Conservation (phyloP, 1,139 yeast species). For the Hyphopichia burtonii region DNA sequence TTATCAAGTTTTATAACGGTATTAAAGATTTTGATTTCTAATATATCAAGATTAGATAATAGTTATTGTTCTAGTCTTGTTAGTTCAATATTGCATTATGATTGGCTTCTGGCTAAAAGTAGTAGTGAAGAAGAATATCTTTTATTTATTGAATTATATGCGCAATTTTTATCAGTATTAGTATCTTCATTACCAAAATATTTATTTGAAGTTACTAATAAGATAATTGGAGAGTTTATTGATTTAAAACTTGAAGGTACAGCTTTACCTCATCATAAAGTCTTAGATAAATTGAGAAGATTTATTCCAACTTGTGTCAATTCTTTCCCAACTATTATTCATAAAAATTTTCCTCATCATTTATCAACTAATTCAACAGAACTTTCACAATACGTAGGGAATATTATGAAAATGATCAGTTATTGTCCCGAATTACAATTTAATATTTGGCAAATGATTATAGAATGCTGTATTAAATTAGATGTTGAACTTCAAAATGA, state of each 20-base stretch:
- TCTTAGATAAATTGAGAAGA: slow-evolving; percentile 60
- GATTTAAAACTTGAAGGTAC: slow-evolving; percentile 12
- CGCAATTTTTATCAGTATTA: slow-evolving; percentile 72
- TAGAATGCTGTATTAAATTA: slow-evolving; percentile 78
- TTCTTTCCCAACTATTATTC: slow-evolving; percentile 58
- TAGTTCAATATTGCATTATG: slow-evolving; percentile 36
- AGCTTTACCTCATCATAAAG: slow-evolving; percentile 54
- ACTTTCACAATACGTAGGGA: slow-evolving; percentile 62
- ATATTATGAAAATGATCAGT: slow-evolving; percentile 55
- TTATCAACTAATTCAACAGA: slow-evolving; percentile 53
- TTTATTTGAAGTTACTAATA: slow-evolving; percentile 77
- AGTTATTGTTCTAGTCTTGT: slow-evolving; percentile 31
- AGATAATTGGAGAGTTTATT: slow-evolving; percentile 60
- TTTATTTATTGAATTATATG: slow-evolving; percentile 49
- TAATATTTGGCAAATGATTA: slow-evolving; percentile 74
- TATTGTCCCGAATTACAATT: slow-evolving; percentile 77
- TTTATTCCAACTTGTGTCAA: slow-evolving; percentile 81
- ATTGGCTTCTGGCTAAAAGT: slow-evolving; percentile 52
- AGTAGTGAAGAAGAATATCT: slow-evolving; percentile 21
- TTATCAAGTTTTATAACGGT: slow-evolving; percentile 34
- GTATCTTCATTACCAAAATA: slow-evolving; percentile 88
- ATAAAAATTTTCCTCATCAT: slow-evolving; percentile 75
- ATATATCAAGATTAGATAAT: slow-evolving; percentile 40
- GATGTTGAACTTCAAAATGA: slow-evolving; percentile 95
- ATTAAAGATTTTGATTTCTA: slow-evolving; percentile 32